These are phyloP conservation scores for Medicago lupulina DNA, from an alignment of 306 rosid genomes.

Conservation along the genomic window DNA sequence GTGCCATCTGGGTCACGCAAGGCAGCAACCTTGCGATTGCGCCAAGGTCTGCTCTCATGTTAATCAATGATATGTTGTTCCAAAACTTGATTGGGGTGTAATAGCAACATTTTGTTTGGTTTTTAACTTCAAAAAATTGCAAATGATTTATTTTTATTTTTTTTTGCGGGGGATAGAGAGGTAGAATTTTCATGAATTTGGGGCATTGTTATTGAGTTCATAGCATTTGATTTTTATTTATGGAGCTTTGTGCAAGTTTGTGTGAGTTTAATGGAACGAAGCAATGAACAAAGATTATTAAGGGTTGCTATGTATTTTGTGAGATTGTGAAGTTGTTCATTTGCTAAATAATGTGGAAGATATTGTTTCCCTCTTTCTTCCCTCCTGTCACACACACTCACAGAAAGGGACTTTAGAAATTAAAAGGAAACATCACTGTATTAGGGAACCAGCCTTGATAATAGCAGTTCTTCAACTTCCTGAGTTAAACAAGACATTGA, in stretches of 20 bases:
- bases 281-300: slow-evolving; percentile 4
- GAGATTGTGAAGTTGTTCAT: slow-evolving; percentile 34
- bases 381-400: not conserved
- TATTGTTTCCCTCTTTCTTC: slow-evolving; percentile 4
- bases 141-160: not conserved
- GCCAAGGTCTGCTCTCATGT: not conserved
- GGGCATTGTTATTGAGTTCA: slow-evolving; percentile 3
- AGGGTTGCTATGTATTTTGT: slow-evolving; percentile 20
- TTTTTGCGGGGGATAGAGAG: not conserved
- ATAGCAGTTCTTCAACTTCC: slow-evolving; percentile 25
- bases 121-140: not conserved
- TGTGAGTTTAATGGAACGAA: slow-evolving; percentile 2
- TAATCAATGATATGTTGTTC: not conserved
- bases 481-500: slow-evolving; percentile 27
- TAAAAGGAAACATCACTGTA: slow-evolving; percentile 23
- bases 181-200: slow-evolving; percentile 20
- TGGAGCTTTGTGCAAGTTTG: slow-evolving; percentile 32
- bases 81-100: not conserved
- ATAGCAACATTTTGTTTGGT: slow-evolving; percentile 6
- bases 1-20: not conserved
- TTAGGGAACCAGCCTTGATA: slow-evolving; percentile 18
- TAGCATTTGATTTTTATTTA: slow-evolving; percentile 7
- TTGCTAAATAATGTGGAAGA: slow-evolving; percentile 22
- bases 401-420: slow-evolving; percentile 3
- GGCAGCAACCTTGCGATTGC: not conserved